phyloP scores from a whole-genome alignment of 2,329 filamentous ascomycete genomes.

The Chaetomium strumarium region DNA sequence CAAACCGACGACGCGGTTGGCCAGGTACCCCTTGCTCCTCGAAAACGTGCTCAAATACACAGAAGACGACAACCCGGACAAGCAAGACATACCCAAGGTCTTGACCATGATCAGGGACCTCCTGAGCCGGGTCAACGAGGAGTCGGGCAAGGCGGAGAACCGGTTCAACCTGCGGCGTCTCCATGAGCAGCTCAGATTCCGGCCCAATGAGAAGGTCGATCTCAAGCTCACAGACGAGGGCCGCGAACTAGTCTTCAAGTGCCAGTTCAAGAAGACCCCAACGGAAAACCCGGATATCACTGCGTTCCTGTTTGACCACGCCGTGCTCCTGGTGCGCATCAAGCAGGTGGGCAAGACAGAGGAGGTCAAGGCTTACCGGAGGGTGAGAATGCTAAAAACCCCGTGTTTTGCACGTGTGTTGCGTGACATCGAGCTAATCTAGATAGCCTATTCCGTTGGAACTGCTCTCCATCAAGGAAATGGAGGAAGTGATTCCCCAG shows the following conservation, averaged over 20 bases:
- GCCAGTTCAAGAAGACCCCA: slow-evolving; percentile 84
- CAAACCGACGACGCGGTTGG: slow-evolving; percentile 91
- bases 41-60: slow-evolving; percentile 92
- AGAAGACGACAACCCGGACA: slow-evolving; percentile 81
- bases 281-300: slow-evolving; percentile 87
- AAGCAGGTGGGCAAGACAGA: slow-evolving; percentile 91
- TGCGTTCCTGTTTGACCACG: slow-evolving; percentile 94
- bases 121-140: slow-evolving; percentile 80
- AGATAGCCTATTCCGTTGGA: slow-evolving; percentile 82
- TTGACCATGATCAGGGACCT: slow-evolving; percentile 82
- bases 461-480: slow-evolving; percentile 86
- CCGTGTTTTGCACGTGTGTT: too few relatives aligned
- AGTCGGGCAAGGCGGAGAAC: slow-evolving; percentile 96
- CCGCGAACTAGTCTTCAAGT: slow-evolving; percentile 90
- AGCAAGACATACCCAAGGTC: slow-evolving; percentile 85
- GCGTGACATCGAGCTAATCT: slow-evolving; percentile 14
- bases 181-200: slow-evolving; percentile 87
- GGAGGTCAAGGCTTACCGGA: slow-evolving; percentile 90
- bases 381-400: slow-evolving; percentile 35
- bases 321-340: slow-evolving; percentile 81
- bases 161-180: slow-evolving; percentile 91
- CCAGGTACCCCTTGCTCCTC: slow-evolving; percentile 84
- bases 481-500: slow-evolving; percentile 90
- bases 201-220: slow-evolving; percentile 84
- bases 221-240: slow-evolving; percentile 90